A percentile compares a stretch with the other conserved stretches of the same genome.
Conservation (phyloP, 306 rosid genomes). For the Quillaja saponaria region DNA sequence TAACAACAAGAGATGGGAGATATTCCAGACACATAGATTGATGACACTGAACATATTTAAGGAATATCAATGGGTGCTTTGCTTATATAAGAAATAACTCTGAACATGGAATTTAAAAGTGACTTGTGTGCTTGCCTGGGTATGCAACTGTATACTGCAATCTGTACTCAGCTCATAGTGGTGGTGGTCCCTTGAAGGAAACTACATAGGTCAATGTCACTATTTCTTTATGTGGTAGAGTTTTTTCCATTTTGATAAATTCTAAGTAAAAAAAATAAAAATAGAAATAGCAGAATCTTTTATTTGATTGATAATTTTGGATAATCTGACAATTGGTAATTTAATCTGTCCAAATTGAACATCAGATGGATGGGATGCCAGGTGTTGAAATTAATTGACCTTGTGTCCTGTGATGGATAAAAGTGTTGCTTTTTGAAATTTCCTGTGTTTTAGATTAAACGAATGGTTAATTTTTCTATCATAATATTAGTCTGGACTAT, state of each 20-base stretch:
- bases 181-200: neutral
- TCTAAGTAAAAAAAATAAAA: no score
- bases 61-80: conserved; percentile 1
- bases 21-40: no score
- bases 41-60: conserved; percentile 17
- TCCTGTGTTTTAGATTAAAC: neutral
- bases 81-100: conserved; percentile 7
- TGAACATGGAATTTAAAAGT: conserved; percentile 10
- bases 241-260: neutral
- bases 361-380: conserved; percentile 2
- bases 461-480: neutral
- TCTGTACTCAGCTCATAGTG: neutral
- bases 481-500: neutral
- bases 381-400: conserved; percentile 16
- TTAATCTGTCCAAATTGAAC: neutral
- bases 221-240: no score
- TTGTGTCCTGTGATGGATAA: conserved; percentile 14
- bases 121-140: neutral
- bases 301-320: neutral
- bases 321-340: neutral
- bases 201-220: conserved; percentile 3
- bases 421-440: conserved; percentile 3
- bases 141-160: neutral
- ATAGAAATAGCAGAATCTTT: neutral
- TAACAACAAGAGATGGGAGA: no score